Conservation (phyloP, 2,329 filamentous ascomycete species). For the Apiospora sp. region DNA sequence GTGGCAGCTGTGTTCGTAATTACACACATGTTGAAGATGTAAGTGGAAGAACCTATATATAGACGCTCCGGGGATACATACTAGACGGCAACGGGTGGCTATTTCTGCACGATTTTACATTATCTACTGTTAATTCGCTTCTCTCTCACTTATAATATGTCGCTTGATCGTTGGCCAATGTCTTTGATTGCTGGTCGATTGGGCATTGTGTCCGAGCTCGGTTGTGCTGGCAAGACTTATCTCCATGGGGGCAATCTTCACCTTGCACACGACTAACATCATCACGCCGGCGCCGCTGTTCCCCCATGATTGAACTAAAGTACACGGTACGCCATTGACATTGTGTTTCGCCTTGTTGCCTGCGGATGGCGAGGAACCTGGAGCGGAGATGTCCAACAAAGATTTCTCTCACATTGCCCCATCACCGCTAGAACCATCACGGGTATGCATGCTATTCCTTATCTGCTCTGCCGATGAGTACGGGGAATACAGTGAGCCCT, state of each 20-base stretch:
- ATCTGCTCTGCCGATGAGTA: no score
- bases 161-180: background rate
- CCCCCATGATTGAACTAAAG: no score
- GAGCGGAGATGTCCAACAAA: no score
- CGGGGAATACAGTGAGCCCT: no score
- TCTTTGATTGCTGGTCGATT: background rate
- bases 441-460: no score
- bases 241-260: background rate
- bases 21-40: background rate
- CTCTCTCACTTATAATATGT: background rate
- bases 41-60: background rate
- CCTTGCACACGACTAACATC: no score
- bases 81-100: background rate
- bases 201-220: background rate
- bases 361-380: no score
- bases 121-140: background rate
- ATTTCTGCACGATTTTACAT: background rate
- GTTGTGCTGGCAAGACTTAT: background rate
- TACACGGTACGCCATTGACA: no score
- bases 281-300: background rate
- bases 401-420: no score
- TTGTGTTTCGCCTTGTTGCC: no score
- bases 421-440: no score
- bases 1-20: conserved; percentile 65
- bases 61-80: background rate